Evolutionary conservation across 2,329 filamentous ascomycete species (phyloP).

Genomic region (Periconia sp.): DNA sequence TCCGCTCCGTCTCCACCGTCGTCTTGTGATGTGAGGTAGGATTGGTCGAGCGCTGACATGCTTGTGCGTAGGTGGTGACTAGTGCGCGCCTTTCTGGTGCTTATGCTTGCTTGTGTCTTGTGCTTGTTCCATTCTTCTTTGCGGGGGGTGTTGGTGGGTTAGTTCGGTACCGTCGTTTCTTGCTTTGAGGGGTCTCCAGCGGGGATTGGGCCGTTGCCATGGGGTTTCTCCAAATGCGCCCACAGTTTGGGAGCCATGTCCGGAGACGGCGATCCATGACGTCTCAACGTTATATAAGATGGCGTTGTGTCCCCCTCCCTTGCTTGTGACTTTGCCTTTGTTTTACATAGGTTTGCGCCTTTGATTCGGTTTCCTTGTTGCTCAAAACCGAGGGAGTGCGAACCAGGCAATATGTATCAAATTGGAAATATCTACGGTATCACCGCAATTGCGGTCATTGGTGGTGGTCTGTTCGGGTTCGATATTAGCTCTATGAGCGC

Average conservation of each 20-base stretch:
- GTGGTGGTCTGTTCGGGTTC: slow-evolving; percentile 75
- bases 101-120: neutral
- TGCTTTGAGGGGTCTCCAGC: neutral
- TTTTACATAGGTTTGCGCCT: neutral
- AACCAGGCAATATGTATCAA: slow-evolving; percentile 28
- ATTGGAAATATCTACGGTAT: slow-evolving; percentile 62
- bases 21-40: neutral
- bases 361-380: neutral
- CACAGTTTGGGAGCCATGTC: neutral
- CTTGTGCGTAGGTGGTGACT: neutral
- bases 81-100: neutral
- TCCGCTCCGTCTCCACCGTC: neutral
- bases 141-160: too few relatives aligned
- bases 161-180: neutral
- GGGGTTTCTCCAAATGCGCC: neutral
- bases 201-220: neutral
- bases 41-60: neutral
- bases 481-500: slow-evolving; percentile 75
- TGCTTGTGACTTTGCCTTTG: neutral
- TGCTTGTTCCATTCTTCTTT: too few relatives aligned
- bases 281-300: neutral
- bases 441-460: slow-evolving; percentile 60
- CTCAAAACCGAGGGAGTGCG: neutral
- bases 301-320: neutral
- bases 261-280: too few relatives aligned